Evolutionary conservation across 495 filamentous ascomycete genomes (phyloP).

Genomic region (Lasiosphaeria hispida): DNA sequence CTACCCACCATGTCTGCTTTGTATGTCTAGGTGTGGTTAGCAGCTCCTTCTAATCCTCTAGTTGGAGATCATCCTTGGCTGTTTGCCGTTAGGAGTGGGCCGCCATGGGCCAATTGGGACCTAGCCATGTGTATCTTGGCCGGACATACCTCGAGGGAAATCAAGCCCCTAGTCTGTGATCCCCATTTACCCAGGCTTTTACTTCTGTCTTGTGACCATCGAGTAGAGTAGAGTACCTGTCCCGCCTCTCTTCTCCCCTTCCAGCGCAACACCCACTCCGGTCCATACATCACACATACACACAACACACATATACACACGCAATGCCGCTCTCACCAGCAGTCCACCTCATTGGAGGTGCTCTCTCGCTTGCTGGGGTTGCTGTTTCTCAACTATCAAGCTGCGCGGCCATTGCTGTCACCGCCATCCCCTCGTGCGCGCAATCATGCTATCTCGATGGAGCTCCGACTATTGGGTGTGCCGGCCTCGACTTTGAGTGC

Average conservation of each 20-base stretch:
- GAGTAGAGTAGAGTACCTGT: neutral
- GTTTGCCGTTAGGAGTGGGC: too few species aligned
- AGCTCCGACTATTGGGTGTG: conserved; percentile 28
- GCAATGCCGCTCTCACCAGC: conserved; percentile 17
- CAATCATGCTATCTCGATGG: conserved; percentile 31
- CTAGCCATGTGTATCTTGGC: too few species aligned
- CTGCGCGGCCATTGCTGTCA: conserved; percentile 28
- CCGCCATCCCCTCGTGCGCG: conserved; percentile 30
- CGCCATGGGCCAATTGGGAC: too few species aligned
- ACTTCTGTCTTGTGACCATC: too few species aligned
- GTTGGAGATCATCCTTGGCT: too few species aligned
- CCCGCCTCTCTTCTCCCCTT: neutral
- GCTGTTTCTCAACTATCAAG: conserved; percentile 5
- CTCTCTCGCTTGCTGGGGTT: conserved; percentile 3
- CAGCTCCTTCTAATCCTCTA: too few species aligned
- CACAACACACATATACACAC: neutral
- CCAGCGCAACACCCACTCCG: neutral
- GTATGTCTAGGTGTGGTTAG: too few species aligned
- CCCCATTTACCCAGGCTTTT: too few species aligned
- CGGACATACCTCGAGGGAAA: too few species aligned
- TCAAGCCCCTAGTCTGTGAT: too few species aligned
- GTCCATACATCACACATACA: neutral
- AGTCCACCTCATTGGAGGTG: conserved; percentile 1
- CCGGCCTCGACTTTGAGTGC: conserved; percentile 30
- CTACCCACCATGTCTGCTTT: too few species aligned